Evolutionary conservation across 371 early-diverging fungal genomes (phyloP).

Genomic region (Thermomucor indicae-seudaticae): DNA sequence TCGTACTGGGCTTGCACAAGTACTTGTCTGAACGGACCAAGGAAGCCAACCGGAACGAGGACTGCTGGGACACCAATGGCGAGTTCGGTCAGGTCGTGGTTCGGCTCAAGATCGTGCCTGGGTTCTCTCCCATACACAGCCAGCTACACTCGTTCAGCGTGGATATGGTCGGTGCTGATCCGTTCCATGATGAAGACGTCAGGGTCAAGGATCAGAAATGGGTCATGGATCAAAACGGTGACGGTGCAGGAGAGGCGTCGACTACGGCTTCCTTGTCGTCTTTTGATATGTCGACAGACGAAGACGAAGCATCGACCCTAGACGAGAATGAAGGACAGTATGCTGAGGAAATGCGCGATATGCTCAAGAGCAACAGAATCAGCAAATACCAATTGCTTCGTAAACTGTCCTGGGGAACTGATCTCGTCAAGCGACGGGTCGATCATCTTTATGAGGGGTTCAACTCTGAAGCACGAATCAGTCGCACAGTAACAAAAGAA

Average conservation of each 20-base stretch:
- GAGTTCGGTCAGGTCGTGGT: constrained; percentile 18
- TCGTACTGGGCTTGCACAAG: constrained; percentile 17
- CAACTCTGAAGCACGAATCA: constrained; percentile 32
- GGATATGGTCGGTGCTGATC: constrained; percentile 38
- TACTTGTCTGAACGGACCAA: constrained; percentile 20
- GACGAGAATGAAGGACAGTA: constrained; percentile 20
- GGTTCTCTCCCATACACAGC: constrained; percentile 37
- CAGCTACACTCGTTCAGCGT: constrained; percentile 22
- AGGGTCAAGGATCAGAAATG: constrained; percentile 28
- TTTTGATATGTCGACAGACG: constrained; percentile 8
- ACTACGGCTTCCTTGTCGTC: too few relatives aligned
- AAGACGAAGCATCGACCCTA: constrained; percentile 8
- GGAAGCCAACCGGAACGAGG: constrained; percentile 33
- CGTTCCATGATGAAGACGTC: constrained; percentile 24
- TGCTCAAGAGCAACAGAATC: background rate
- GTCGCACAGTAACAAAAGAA: constrained; percentile 30
- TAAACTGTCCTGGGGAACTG: constrained; percentile 28
- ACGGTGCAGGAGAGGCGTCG: background rate
- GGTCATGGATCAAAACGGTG: constrained; percentile 21
- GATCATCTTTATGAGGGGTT: background rate
- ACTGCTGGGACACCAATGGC: constrained; percentile 24
- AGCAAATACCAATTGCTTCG: constrained; percentile 18
- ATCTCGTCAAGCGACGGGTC: constrained; percentile 6
- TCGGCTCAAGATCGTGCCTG: constrained; percentile 28
- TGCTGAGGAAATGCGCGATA: background rate